Conservation (phyloP, 345 rosid genomes). For the Eucalyptus guilfoylei region DNA sequence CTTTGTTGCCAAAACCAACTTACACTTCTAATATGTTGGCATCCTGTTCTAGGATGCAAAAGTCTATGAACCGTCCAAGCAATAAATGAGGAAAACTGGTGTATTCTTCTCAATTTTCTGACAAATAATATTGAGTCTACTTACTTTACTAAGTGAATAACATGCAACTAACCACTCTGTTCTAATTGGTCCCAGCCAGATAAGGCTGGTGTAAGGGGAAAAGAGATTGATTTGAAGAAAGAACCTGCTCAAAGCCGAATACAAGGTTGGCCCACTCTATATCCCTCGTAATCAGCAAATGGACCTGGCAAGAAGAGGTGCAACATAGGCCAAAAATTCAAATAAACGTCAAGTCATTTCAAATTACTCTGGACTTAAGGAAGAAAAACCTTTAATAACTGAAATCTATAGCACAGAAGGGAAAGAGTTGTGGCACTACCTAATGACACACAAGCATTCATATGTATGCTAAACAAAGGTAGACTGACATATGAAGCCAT, state of each 20-base stretch:
- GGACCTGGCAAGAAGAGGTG: constrained; percentile 89
- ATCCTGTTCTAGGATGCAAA: not conserved
- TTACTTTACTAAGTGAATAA: not conserved
- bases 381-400: not conserved
- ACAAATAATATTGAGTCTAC: not conserved
- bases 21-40: not conserved
- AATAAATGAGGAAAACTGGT: not conserved
- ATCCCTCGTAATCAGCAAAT: constrained; percentile 90
- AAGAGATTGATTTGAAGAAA: not conserved
- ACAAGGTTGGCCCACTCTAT: constrained; percentile 97
- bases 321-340: constrained; percentile 33
- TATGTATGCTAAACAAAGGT: not conserved
- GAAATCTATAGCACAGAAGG: not conserved
- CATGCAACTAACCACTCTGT: not conserved
- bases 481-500: not conserved
- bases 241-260: constrained; percentile 95
- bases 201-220: not conserved
- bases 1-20: not conserved
- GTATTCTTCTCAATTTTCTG: not conserved
- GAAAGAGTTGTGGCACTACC: not conserved
- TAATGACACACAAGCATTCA: not conserved
- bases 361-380: not conserved
- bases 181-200: not conserved
- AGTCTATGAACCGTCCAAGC: not conserved
- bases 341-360: not conserved